A percentile compares a stretch with the other conserved stretches of the same genome.
Conservation (phyloP, 169 alveolate genomes). For the Miamiensis avidus region DNA sequence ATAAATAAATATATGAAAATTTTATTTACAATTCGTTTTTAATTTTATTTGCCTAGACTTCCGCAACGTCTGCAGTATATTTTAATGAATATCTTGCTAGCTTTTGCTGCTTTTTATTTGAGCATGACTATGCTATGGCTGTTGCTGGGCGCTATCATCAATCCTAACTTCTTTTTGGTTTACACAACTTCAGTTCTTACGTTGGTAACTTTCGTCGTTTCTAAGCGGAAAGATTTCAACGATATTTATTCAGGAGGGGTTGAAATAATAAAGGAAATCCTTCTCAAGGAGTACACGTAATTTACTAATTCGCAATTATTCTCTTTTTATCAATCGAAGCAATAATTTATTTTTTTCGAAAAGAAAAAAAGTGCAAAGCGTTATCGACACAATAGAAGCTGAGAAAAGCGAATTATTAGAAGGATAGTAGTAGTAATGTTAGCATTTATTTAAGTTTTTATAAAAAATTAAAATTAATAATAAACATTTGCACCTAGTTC, state of each 20-base stretch:
- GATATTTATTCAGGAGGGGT: not conserved
- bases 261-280: not conserved
- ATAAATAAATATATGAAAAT: too few species aligned
- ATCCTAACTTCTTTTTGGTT: constrained; percentile 62
- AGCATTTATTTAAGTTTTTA: not conserved
- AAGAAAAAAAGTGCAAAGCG: not conserved
- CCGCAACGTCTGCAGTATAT: not conserved
- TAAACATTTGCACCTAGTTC: not conserved
- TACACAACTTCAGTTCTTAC: not conserved
- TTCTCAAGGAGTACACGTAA: not conserved
- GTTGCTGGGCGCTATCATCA: constrained; percentile 65
- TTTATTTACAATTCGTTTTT: too few species aligned
- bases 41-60: too few species aligned
- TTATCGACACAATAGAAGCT: not conserved
- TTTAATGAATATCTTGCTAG: not conserved
- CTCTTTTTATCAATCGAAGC: not conserved
- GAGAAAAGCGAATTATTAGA: not conserved
- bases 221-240: not conserved
- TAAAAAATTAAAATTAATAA: too few species aligned
- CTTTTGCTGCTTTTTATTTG: not conserved
- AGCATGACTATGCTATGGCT: constrained; percentile 39
- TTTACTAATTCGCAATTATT: too few species aligned
- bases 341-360: too few species aligned
- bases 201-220: not conserved
- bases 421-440: not conserved